Evolutionary conservation across 2,329 filamentous ascomycete species (phyloP).

Genomic region (Hansfordia pulvinata): DNA sequence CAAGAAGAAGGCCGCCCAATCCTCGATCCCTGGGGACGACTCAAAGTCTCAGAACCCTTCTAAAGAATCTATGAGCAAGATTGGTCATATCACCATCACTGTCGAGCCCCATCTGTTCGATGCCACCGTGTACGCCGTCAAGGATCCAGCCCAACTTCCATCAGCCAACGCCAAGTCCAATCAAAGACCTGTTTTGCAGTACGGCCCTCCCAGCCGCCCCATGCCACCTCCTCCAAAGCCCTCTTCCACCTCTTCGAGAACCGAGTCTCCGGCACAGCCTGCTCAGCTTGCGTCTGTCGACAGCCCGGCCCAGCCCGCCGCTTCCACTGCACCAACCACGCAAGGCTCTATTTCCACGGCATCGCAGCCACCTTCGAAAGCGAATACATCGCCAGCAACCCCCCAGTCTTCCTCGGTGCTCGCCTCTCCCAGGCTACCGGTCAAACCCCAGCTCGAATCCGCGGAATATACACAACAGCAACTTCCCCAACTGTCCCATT

Average conservation of each 20-base stretch:
- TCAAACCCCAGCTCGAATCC: no score
- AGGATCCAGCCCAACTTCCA: slow-evolving; percentile 45
- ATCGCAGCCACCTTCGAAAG: no score
- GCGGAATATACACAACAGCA: no score
- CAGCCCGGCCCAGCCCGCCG: no score
- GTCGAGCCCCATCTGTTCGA: slow-evolving; percentile 73
- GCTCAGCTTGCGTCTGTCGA: no score
- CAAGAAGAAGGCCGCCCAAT: slow-evolving; percentile 51
- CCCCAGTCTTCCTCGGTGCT: no score
- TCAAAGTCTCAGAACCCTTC: slow-evolving; percentile 58
- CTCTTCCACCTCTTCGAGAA: slow-evolving; percentile 12
- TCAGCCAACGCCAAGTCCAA: slow-evolving; percentile 16
- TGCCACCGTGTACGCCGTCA: slow-evolving; percentile 59
- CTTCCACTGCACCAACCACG: no score
- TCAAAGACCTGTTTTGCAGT: slow-evolving; percentile 47
- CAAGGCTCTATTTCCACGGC: no score
- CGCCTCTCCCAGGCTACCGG: no score
- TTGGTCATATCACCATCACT: slow-evolving; percentile 60
- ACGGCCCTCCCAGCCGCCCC: slow-evolving; percentile 47
- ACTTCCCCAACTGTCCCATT: slow-evolving; percentile 6
- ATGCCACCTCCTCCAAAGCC: slow-evolving; percentile 40
- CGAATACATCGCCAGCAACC: no score
- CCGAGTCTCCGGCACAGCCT: no score
- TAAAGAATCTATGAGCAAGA: slow-evolving; percentile 58
- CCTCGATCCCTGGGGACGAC: slow-evolving; percentile 47